Evolutionary conservation across 768 basidiomycete genomes (phyloP).

Genomic region (Termitomyces sp.): DNA sequence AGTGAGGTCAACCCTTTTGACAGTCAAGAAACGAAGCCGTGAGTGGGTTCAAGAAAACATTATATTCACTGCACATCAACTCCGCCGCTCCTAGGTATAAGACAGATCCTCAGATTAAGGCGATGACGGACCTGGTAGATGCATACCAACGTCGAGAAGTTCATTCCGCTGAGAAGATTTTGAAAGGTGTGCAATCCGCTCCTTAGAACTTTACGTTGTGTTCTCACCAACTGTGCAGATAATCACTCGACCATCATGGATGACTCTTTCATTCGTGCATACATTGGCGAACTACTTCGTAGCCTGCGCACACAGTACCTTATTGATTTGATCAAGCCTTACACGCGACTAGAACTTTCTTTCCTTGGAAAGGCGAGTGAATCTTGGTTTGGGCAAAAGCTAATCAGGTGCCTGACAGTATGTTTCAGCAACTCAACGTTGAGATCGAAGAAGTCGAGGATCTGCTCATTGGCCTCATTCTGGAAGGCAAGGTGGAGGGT

Average conservation of each 20-base stretch:
- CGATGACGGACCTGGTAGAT: conserved; percentile 96
- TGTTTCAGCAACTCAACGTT: conserved; percentile 87
- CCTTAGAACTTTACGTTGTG: background rate
- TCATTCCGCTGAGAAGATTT: conserved; percentile 93
- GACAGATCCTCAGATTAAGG: conserved; percentile 92
- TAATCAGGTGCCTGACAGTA: background rate
- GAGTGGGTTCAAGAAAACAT: conserved; percentile 20
- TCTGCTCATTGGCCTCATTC: conserved; percentile 85
- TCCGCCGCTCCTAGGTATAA: conserved; percentile 62
- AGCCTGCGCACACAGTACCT: conserved; percentile 95
- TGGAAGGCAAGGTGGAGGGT: conserved; percentile 97
- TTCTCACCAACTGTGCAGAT: conserved; percentile 39
- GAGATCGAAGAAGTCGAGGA: conserved; percentile 89
- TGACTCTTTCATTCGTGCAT: conserved; percentile 89
- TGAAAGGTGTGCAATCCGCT: conserved; percentile 54
- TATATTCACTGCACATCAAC: background rate
- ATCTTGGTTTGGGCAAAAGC: background rate
- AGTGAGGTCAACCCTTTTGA: conserved; percentile 99
- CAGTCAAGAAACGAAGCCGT: conserved; percentile 99
- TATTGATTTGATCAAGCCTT: conserved; percentile 97
- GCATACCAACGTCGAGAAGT: conserved; percentile 97
- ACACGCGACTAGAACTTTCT: conserved; percentile 87
- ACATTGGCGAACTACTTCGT: conserved; percentile 93
- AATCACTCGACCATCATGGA: conserved; percentile 96
- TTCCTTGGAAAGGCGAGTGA: conserved; percentile 81